phyloP scores from a whole-genome alignment of 2,329 filamentous ascomycete genomes.

The Sclerotinia glacialis region DNA sequence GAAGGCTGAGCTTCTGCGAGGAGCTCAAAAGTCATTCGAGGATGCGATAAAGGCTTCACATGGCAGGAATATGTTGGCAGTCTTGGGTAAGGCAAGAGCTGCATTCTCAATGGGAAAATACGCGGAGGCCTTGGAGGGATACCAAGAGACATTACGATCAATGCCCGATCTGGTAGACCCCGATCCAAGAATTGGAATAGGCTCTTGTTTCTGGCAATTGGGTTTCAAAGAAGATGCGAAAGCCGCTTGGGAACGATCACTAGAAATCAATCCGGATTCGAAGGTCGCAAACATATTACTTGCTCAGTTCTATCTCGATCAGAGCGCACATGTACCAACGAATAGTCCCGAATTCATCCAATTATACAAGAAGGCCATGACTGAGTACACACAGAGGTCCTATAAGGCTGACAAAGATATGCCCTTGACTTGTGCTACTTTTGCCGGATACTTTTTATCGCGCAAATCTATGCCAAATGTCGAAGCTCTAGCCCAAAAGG shows the following conservation, averaged over 20 bases:
- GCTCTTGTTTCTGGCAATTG: slow-evolving; percentile 95
- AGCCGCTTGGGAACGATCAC: slow-evolving; percentile 80
- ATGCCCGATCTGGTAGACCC: slow-evolving; percentile 88
- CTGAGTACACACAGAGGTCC: slow-evolving; percentile 86
- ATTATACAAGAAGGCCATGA: slow-evolving; percentile 91
- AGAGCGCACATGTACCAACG: slow-evolving; percentile 77
- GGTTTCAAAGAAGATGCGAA: slow-evolving; percentile 93
- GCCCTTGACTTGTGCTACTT: slow-evolving; percentile 84
- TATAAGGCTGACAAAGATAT: slow-evolving; percentile 92
- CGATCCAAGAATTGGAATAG: slow-evolving; percentile 92
- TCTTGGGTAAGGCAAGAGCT: slow-evolving; percentile 84
- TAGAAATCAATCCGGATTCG: slow-evolving; percentile 78
- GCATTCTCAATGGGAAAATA: slow-evolving; percentile 85
- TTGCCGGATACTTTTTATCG: slow-evolving; percentile 85
- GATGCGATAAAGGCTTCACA: slow-evolving; percentile 83
- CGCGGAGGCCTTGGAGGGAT: slow-evolving; percentile 75
- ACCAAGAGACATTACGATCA: slow-evolving; percentile 82
- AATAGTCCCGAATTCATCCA: slow-evolving; percentile 81
- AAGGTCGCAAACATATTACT: slow-evolving; percentile 89
- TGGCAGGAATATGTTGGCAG: slow-evolving; percentile 85
- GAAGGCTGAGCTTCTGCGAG: slow-evolving; percentile 72
- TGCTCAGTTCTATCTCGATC: slow-evolving; percentile 84
- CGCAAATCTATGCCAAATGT: slow-evolving; percentile 78
- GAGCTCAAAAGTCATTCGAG: slow-evolving; percentile 90
- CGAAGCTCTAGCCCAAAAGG: slow-evolving; percentile 83